Conservation (phyloP, 768 basidiomycete genomes). For the Bullera alba region DNA sequence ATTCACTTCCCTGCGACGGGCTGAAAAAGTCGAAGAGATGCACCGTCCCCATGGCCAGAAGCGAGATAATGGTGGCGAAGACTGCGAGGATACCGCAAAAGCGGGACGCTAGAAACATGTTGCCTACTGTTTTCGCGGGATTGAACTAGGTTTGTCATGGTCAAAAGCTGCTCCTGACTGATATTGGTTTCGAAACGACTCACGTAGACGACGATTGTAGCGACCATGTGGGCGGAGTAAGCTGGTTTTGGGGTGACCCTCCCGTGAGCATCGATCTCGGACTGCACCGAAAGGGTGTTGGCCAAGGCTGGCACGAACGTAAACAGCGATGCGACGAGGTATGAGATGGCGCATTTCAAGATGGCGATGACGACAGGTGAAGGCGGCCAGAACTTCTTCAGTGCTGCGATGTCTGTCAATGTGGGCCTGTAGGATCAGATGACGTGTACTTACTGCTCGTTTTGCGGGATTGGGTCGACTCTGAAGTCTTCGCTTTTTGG, state of each 20-base stretch:
- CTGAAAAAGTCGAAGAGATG: slow-evolving; percentile 61
- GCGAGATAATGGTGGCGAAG: slow-evolving; percentile 65
- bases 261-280: slow-evolving; percentile 49
- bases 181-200: slow-evolving; percentile 36
- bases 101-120: slow-evolving; percentile 83
- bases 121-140: slow-evolving; percentile 86
- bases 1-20: slow-evolving; percentile 25
- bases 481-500: too few relatives aligned
- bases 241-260: slow-evolving; percentile 51
- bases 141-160: slow-evolving; percentile 75
- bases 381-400: slow-evolving; percentile 16
- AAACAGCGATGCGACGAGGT: slow-evolving; percentile 83
- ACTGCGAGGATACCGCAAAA: slow-evolving; percentile 58
- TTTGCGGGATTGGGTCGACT: too few relatives aligned
- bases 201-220: slow-evolving; percentile 64
- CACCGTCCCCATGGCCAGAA: slow-evolving; percentile 69
- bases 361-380: slow-evolving; percentile 45
- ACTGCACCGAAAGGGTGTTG: slow-evolving; percentile 50
- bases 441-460: too few relatives aligned
- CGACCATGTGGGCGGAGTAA: slow-evolving; percentile 82
- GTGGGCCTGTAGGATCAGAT: too few relatives aligned
- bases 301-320: slow-evolving; percentile 78
- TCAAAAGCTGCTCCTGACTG: background rate
- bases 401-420: too few relatives aligned
- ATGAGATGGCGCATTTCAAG: slow-evolving; percentile 84